These are phyloP conservation scores for Yamadazyma diospyri DNA, from an alignment of 1,139 yeast species.

Conservation along the genomic window DNA sequence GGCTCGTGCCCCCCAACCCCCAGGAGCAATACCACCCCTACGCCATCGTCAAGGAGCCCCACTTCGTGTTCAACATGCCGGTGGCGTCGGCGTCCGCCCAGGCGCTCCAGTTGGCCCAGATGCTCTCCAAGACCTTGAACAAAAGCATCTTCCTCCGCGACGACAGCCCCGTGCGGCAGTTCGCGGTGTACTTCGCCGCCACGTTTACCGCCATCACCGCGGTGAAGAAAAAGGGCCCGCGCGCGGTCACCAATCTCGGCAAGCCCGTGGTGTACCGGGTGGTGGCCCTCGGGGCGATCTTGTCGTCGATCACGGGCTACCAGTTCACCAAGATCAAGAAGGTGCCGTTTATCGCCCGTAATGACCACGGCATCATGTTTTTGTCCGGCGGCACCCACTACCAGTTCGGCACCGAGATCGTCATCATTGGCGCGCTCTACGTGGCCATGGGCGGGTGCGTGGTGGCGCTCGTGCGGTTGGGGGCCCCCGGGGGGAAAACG, in stretches of 20 bases:
- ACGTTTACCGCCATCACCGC: slow-evolving; percentile 46
- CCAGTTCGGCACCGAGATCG: slow-evolving; percentile 68
- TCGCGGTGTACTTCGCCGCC: slow-evolving; percentile 41
- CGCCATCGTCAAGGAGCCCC: slow-evolving; percentile 27
- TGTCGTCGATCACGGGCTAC: slow-evolving; percentile 55
- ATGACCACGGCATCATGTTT: slow-evolving; percentile 45
- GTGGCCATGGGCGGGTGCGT: slow-evolving; percentile 36
- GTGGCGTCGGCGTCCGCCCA: slow-evolving; percentile 24
- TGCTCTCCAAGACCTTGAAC: slow-evolving; percentile 43
- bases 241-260: slow-evolving; percentile 27
- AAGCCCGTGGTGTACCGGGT: slow-evolving; percentile 33
- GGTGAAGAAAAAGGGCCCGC: slow-evolving; percentile 48
- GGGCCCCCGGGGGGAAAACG: no score
- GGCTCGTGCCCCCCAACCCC: slow-evolving; percentile 57
- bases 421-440: slow-evolving; percentile 50
- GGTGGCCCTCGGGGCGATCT: slow-evolving; percentile 37
- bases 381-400: slow-evolving; percentile 62
- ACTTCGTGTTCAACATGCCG: slow-evolving; percentile 32
- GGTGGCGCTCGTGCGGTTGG: slow-evolving; percentile 36
- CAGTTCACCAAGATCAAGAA: slow-evolving; percentile 58
- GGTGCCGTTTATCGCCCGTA: slow-evolving; percentile 59
- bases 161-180: slow-evolving; percentile 38
- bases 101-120: slow-evolving; percentile 48
- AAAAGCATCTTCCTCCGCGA: slow-evolving; percentile 40
- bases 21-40: slow-evolving; percentile 21